Evolutionary conservation across 2,329 filamentous ascomycete species (phyloP), one percentile per base, ranked within the genome.

Genomic region (Microsporum audouinii): DNA sequence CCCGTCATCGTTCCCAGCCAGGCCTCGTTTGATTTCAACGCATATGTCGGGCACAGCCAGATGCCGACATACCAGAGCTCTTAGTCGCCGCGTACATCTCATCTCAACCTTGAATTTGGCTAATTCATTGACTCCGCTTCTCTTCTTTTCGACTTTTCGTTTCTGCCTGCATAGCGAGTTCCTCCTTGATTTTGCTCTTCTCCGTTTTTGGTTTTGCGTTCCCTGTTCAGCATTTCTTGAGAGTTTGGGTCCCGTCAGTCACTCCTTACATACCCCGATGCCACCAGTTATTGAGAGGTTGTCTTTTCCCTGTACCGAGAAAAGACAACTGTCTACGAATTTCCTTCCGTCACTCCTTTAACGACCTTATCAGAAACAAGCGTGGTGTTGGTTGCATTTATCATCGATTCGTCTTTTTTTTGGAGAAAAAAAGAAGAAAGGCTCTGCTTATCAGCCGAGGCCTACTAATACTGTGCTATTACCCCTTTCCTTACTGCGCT

Each of bases 21-120:
- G 31, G 60, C 66, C 34, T 68, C 71, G 2, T 78, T 76, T 73
- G 74, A 77, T 5, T 70, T 74, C 63, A 71, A 71, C 45, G 59
- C 66, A 6, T 70, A 72, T 36, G 65, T 70, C 34, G 65, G 68
- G 51, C 61, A 67, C 12, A 62, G 68, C 59, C 65, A 71, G 2
- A 66, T 70, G 14, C 70, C 68, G 14, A 61, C 68, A 3, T 64
- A 72, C 41, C 41, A 34, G 23, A 59, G 14, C 57, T 47, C 41
- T 34, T 59, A 49, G 47, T 33, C 12, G 3, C 23, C 33, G 14
- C 5, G 14, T n/a, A n/a, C 12, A 10, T 57, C 57, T 45, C 57
- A 47, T 23, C 57, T 59, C 57, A 34, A 33, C 57, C 10, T 47
- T 14, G 34, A 58, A 41, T 23, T 23, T 17, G 39, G 23, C 27